phyloP scores from a whole-genome alignment of 257 asterid genomes.

The Cordia subcordata region DNA sequence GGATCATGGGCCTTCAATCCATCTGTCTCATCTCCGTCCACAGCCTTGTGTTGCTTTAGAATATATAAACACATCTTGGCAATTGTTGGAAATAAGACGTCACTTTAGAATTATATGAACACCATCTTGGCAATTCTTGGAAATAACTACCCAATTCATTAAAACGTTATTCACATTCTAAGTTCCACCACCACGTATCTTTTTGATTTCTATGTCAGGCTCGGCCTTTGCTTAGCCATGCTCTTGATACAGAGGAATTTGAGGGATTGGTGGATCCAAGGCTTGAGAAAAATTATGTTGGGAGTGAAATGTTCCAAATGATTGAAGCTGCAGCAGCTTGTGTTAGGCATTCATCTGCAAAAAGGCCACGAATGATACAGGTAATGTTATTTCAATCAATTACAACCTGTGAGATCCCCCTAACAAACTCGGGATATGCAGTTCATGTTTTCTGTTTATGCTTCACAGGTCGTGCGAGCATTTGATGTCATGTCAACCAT shows the following conservation, averaged over 20 bases:
- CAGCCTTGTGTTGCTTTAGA: too few relatives aligned
- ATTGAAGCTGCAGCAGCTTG: slow-evolving; percentile 96
- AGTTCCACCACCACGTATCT: neutral
- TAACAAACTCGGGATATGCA: neutral
- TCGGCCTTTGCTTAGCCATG: slow-evolving; percentile 72
- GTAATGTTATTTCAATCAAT: slow-evolving; percentile 24
- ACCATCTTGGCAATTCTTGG: too few relatives aligned
- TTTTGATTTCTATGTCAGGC: slow-evolving; percentile 47
- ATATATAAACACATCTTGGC: too few relatives aligned
- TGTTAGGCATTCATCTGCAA: slow-evolving; percentile 84
- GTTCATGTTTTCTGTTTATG: neutral
- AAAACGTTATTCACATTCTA: too few relatives aligned
- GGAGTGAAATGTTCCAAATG: slow-evolving; percentile 58
- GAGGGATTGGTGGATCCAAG: slow-evolving; percentile 68
- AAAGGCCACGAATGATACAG: slow-evolving; percentile 94
- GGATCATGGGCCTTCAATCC: slow-evolving; percentile 6
- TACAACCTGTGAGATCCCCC: neutral
- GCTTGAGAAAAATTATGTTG: slow-evolving; percentile 54
- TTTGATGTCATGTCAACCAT: slow-evolving; percentile 10
- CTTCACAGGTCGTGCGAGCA: slow-evolving; percentile 18
- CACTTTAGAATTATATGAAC: too few relatives aligned
- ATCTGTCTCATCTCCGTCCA: too few relatives aligned
- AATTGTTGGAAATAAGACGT: too few relatives aligned
- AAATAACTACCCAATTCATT: too few relatives aligned
- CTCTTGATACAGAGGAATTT: slow-evolving; percentile 57